These are phyloP conservation scores for Stygiomarasmius scandens DNA, from an alignment of 1,284 basidiomycete genomes.

Conservation along the genomic window DNA sequence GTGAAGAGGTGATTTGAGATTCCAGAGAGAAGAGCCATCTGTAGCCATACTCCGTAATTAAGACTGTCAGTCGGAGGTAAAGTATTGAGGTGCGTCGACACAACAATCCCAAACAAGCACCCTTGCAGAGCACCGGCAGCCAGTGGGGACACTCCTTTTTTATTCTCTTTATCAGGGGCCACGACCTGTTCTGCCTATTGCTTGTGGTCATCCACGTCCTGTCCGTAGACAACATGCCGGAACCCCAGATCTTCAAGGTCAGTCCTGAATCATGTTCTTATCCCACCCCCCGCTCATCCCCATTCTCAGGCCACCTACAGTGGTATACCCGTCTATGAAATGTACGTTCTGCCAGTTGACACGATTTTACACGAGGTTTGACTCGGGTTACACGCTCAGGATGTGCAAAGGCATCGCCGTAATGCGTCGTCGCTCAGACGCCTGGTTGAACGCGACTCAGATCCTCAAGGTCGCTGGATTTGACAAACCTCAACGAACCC, in stretches of 20 bases:
- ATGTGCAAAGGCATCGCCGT: slow-evolving; percentile 96
- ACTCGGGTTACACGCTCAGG: slow-evolving; percentile 52
- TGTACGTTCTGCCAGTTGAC: slow-evolving; percentile 53
- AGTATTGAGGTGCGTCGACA: not conserved
- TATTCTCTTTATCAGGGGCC: not conserved
- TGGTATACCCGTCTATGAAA: slow-evolving; percentile 86
- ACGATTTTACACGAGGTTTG: slow-evolving; percentile 37
- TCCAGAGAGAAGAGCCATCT: slow-evolving; percentile 13
- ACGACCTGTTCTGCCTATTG: not conserved
- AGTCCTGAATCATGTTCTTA: slow-evolving; percentile 12
- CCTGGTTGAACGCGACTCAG: slow-evolving; percentile 99
- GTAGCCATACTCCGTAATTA: slow-evolving; percentile 6
- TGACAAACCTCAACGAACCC: slow-evolving; percentile 97
- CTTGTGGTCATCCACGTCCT: not conserved
- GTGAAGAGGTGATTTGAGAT: slow-evolving; percentile 52
- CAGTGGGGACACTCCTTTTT: not conserved
- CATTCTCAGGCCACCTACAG: slow-evolving; percentile 77
- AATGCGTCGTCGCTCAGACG: slow-evolving; percentile 94
- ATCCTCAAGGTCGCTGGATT: slow-evolving; percentile 99
- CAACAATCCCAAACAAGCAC: not conserved
- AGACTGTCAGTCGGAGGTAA: not conserved
- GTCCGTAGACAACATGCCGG: slow-evolving; percentile 57
- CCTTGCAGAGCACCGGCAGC: not conserved
- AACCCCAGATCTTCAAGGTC: slow-evolving; percentile 80
- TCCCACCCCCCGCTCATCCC: slow-evolving; percentile 20